Percentiles rank a stretch among this genome's conserved stretches.
Evolutionary conservation across 176 grass and related monocot genomes (phyloP).

Genomic region (Triticum dicoccoides): DNA sequence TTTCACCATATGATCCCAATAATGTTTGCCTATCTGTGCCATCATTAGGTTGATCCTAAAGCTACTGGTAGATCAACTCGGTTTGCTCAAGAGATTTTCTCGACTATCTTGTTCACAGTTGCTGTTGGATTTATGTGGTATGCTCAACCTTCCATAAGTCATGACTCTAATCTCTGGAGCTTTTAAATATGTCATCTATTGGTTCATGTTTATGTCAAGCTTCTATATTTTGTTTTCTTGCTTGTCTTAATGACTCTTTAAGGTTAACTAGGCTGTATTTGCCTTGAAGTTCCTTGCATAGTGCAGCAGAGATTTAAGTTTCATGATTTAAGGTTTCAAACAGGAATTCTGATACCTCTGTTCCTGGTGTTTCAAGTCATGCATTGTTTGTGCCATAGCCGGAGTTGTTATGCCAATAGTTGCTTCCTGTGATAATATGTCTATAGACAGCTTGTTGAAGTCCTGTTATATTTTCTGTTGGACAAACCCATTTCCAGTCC

Average conservation of each 20-base stretch:
- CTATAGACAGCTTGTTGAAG: not conserved
- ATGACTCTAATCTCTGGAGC: not conserved
- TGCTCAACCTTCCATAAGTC: conserved; percentile 33
- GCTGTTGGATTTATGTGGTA: conserved; percentile 82
- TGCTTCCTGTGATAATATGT: not conserved
- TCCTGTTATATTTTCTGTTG: not conserved
- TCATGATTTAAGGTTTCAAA: not conserved
- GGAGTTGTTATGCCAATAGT: not conserved
- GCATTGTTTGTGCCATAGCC: conserved; percentile 1
- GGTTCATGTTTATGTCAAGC: conserved; percentile 10
- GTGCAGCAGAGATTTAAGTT: not conserved
- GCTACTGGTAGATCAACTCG: conserved; percentile 76
- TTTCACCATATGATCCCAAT: conserved; percentile 22
- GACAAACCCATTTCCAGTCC: not conserved
- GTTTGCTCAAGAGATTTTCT: conserved; percentile 83
- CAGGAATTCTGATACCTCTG: not conserved
- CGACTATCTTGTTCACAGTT: conserved; percentile 79
- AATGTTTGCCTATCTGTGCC: conserved; percentile 29
- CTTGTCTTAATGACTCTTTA: conserved; percentile 6
- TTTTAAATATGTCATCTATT: conserved; percentile 28
- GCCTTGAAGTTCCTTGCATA: not conserved
- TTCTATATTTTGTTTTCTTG: conserved; percentile 1
- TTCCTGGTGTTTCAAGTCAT: conserved; percentile 14
- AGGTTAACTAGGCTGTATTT: conserved; percentile 12
- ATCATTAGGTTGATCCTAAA: conserved; percentile 93